Evolutionary conservation across 2,329 filamentous ascomycete species (phyloP).

Genomic region (Xylariaceae sp.): DNA sequence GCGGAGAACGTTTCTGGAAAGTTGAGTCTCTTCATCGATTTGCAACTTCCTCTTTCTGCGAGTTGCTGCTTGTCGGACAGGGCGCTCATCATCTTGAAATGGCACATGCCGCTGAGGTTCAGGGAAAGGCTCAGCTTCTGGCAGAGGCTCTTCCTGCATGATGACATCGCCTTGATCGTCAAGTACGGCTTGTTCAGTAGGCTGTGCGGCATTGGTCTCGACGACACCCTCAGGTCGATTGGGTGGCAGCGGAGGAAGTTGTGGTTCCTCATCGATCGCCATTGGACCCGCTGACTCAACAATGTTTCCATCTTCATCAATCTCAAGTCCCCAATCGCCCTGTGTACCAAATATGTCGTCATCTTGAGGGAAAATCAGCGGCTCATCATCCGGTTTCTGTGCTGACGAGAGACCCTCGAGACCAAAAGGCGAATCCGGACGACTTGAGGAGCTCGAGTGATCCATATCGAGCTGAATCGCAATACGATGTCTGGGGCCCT

Average conservation of each 20-base stretch:
- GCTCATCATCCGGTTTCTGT: conserved; percentile 39
- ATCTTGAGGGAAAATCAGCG: conserved; percentile 41
- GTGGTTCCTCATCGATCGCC: conserved; percentile 48
- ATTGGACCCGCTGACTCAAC: conserved; percentile 39
- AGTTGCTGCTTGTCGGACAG: conserved; percentile 18
- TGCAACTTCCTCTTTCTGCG: conserved; percentile 35
- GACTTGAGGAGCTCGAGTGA: conserved; percentile 32
- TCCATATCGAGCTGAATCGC: conserved; percentile 35
- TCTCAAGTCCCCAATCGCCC: conserved; percentile 53
- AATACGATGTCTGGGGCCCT: conserved; percentile 28
- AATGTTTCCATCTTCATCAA: conserved; percentile 59
- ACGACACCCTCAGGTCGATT: conserved; percentile 25
- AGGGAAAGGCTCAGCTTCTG: conserved; percentile 46
- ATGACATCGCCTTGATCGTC: conserved; percentile 45
- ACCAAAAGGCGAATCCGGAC: conserved; percentile 31
- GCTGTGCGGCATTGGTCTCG: conserved; percentile 22
- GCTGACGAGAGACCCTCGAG: conserved; percentile 38
- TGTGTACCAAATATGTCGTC: conserved; percentile 42
- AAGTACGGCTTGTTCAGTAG: conserved; percentile 22
- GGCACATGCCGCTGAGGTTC: conserved; percentile 33
- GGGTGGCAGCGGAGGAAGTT: conserved; percentile 50
- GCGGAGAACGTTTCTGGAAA: conserved; percentile 47
- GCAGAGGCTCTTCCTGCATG: conserved; percentile 47
- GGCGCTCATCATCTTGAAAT: conserved; percentile 23
- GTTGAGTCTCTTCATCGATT: conserved; percentile 41